Base-by-base conservation (phyloP, 345 rosid genomes). In the Pelargonium nanum region DNA sequence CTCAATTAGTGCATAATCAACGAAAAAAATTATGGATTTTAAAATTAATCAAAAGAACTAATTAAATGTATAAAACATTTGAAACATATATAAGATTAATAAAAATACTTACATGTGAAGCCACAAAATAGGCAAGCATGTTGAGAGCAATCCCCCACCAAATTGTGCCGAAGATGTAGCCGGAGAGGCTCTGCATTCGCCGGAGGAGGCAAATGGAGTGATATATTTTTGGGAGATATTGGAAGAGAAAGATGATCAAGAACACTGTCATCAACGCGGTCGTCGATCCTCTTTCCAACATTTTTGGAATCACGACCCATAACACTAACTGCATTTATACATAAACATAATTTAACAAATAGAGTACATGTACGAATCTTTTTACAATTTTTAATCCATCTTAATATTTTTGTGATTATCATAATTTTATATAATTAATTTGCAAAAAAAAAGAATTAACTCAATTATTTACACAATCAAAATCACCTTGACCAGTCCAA, bases 121-220 rank as follows among this genome's bases (percentile, higher is more conserved):
- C 98, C 23, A 92, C 97, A 44, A 92, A 92, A 64, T 89, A 92
- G 8, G 95, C 98, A 3, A 89, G 74, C 91, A 92, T 73, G 78
- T 89, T 92, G 74, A 92, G 97, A 26, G 83, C 87, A 28, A 92
- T 80, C 25, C 98, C 98, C 98, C 96, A 89, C 98, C 98, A 92
- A 55, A 89, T 89, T 0, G 97, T 89, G 15, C 98, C 97, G 58
- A 89, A 92, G 40, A 89, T 81, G 83, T 92, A 92, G 57, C 96
- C 95, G n/a, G 96, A 86, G 57, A 83, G 74, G 55, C 70, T 85
- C 63, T 90, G 96, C 93, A 85, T 86, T 52, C 85, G 85, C 24
- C 96, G 98, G 57, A 92, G 76, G 59, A 89, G 84, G 77, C 93
- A 81, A 9, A 92, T 77, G 5, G 95, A 85, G 72, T 92, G 96